Evolutionary conservation across 495 filamentous ascomycete genomes (phyloP).

Genomic region (Xylaria telfairii): DNA sequence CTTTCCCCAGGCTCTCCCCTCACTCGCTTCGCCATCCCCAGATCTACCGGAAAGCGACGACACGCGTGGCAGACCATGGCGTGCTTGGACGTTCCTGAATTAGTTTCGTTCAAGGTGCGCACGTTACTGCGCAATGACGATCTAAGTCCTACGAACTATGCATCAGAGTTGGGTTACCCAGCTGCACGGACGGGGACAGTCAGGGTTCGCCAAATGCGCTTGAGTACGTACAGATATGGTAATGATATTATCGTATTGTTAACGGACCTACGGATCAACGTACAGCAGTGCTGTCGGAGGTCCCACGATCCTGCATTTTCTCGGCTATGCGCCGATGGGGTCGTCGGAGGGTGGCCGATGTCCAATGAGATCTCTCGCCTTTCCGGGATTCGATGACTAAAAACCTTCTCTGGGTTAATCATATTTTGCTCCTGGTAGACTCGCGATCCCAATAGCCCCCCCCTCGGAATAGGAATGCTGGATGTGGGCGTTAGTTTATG

Average conservation of each 20-base stretch:
- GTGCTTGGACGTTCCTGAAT: constrained; percentile 12
- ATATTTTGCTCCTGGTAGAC: background rate
- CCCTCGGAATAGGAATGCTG: background rate
- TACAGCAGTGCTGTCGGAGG: background rate
- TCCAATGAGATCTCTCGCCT: constrained; percentile 10
- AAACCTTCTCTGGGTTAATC: background rate
- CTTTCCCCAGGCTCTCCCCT: background rate
- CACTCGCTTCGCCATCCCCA: constrained; percentile 13
- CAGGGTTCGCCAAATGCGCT: constrained; percentile 19
- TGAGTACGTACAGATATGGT: constrained; percentile 1
- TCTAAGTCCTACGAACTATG: background rate
- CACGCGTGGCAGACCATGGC: background rate
- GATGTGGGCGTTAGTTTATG: background rate
- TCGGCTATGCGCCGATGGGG: constrained; percentile 10
- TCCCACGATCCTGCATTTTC: background rate
- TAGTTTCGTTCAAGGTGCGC: background rate
- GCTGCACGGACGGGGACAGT: background rate
- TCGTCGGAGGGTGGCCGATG: constrained; percentile 14
- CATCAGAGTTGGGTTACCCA: background rate
- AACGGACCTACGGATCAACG: constrained; percentile 5
- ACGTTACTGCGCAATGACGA: constrained; percentile 11
- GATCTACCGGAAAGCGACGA: constrained; percentile 10
- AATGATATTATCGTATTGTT: background rate
- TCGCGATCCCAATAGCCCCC: background rate
- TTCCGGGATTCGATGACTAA: background rate